Evolutionary conservation across 495 filamentous ascomycete species (phyloP), one percentile per base, ranked within the genome.

Genomic region (Penicillium cosmopolitanum): DNA sequence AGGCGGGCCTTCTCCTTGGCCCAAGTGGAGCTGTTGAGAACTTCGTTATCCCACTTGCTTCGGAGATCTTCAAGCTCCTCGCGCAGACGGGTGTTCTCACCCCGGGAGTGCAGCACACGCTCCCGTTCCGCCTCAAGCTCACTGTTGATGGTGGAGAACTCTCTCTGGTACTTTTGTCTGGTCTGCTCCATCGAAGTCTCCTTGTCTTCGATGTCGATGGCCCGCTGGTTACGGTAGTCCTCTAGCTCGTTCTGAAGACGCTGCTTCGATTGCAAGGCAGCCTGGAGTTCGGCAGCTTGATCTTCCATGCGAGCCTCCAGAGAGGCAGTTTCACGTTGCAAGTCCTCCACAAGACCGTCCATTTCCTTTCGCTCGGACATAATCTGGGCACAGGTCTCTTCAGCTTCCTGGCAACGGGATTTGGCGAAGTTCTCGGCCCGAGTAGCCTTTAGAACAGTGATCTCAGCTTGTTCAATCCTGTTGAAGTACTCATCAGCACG

Each of bases 31-130:
- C 90, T 94, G 69, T 98, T 98, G 66, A 98, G 87, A 18, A 98
- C 93, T 74, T 98, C 95, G 66, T 98, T 90, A 68, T 98, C 96
- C 96, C 96, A 98, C 71, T 97, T 98, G 59, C 88, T 92, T 51
- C 95, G 88, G 19, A 98, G 86, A 62, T 96, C 92, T 62, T 98
- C 95, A 15, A 98, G 84, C 70, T 98, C 95, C 66, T 98, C 95
- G 5, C 96, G 87, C 48, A 98, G 82, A 28, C 91, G 84, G 11
- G 87, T 77, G 60, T 86, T 89, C 68, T 92, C 88, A 10, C 80
- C 78, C 33, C 89, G 83, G 19, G 83, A 85, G 55, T 84, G 82
- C 50, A 91, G 82, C 5, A 90, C 77, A 57, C 93, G 94, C 67
- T 98, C 96, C 23, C 95, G 86, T 59, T 96, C 92, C 64, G 97